These are phyloP conservation scores for Lasiodiplodia citricola DNA, from an alignment of 2,329 filamentous ascomycete species.

Conservation along the genomic window DNA sequence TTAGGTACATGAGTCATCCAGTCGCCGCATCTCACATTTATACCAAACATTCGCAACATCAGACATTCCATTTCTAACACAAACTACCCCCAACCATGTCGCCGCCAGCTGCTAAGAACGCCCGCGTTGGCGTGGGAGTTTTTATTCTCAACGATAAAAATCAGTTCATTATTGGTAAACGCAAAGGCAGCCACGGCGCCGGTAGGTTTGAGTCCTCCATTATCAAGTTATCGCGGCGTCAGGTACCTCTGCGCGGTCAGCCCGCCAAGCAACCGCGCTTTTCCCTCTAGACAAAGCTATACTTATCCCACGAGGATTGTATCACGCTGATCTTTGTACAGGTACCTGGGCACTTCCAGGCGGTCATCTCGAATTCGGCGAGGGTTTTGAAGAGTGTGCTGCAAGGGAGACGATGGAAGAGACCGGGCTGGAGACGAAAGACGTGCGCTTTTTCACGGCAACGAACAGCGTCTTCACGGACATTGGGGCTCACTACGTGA, in stretches of 20 bases:
- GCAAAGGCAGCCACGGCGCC: slow-evolving; percentile 17
- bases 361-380: slow-evolving; percentile 71
- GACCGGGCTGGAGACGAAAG: slow-evolving; percentile 28
- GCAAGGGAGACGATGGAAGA: slow-evolving; percentile 70
- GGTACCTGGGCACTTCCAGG: slow-evolving; percentile 70
- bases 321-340: neutral
- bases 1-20: neutral
- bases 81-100: neutral
- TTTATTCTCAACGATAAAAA: slow-evolving; percentile 17
- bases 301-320: neutral
- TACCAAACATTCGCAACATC: neutral
- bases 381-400: slow-evolving; percentile 64
- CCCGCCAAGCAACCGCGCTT: no score
- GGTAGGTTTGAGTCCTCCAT: neutral
- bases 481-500: slow-evolving; percentile 74
- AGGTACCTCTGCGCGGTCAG: no score
- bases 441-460: slow-evolving; percentile 60
- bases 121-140: slow-evolving; percentile 9
- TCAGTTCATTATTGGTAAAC: slow-evolving; percentile 18
- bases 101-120: neutral
- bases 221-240: no score
- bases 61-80: neutral
- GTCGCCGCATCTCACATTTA: neutral
- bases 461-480: slow-evolving; percentile 70
- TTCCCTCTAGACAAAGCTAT: neutral